Conservation (phyloP, 495 filamentous ascomycete species). For the Neurospora discreta region DNA sequence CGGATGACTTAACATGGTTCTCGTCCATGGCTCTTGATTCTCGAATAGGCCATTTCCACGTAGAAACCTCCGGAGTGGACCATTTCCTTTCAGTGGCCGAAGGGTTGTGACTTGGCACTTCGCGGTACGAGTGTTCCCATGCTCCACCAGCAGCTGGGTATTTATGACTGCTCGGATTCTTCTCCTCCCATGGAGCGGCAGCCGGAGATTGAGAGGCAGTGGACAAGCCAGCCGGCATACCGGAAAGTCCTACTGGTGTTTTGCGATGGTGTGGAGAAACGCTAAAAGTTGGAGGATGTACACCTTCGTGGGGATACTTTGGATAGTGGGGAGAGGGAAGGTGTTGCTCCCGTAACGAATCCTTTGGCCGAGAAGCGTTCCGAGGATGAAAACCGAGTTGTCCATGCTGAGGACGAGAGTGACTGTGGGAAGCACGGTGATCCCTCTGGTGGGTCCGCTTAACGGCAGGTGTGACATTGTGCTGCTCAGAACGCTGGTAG, state of each 20-base stretch:
- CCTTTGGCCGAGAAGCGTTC: no score
- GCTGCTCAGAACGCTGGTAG: not conserved
- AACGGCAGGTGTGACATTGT: accelerated
- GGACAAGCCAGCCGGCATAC: not conserved
- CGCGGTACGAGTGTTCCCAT: not conserved
- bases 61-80: not conserved
- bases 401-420: not conserved
- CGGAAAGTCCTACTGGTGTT: not conserved
- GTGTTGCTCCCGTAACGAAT: no score
- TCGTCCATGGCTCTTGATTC: not conserved
- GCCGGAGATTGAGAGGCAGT: not conserved
- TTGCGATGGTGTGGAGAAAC: not conserved
- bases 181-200: not conserved
- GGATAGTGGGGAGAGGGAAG: no score
- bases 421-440: not conserved
- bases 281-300: no score
- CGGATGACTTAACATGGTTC: not conserved
- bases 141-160: not conserved
- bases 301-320: no score
- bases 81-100: not conserved
- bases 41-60: not conserved
- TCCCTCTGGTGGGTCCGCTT: not conserved
- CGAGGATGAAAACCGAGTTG: no score
- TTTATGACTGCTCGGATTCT: not conserved
- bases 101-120: accelerated